Evolutionary conservation across 2,329 filamentous ascomycete species (phyloP).

Genomic region (Kalmusia sp.): DNA sequence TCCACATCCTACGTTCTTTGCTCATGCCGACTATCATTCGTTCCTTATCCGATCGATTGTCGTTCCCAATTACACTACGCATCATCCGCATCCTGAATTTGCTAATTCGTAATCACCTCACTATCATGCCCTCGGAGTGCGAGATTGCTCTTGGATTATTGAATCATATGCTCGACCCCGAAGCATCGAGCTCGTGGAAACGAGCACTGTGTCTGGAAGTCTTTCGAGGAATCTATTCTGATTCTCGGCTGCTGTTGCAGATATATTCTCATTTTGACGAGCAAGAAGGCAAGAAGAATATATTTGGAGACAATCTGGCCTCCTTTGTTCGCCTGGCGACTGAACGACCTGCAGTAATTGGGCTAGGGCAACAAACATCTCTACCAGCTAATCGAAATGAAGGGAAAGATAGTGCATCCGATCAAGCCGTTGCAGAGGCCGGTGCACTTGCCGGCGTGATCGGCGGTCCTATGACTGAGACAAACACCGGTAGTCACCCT

Average conservation of each 20-base stretch:
- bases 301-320: conserved; percentile 83
- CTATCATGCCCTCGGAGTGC: conserved; percentile 77
- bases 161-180: conserved; percentile 87
- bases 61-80: conserved; percentile 83
- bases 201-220: conserved; percentile 90
- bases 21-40: conserved; percentile 85
- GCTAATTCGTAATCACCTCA: conserved; percentile 78
- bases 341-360: conserved; percentile 88
- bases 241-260: conserved; percentile 77
- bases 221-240: conserved; percentile 83
- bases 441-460: conserved; percentile 89
- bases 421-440: conserved; percentile 89
- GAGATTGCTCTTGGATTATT: conserved; percentile 82
- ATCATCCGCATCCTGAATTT: conserved; percentile 84
- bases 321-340: conserved; percentile 91
- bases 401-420: conserved; percentile 66
- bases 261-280: conserved; percentile 84
- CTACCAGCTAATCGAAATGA: conserved; percentile 71
- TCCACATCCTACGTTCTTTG: conserved; percentile 75
- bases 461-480: conserved; percentile 67
- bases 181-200: conserved; percentile 81
- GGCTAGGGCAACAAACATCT: conserved; percentile 86
- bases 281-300: conserved; percentile 72
- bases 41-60: conserved; percentile 76
- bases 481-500: conserved; percentile 66